Conservation (phyloP, 2,329 filamentous ascomycete genomes). For the Aspergillus tanneri region DNA sequence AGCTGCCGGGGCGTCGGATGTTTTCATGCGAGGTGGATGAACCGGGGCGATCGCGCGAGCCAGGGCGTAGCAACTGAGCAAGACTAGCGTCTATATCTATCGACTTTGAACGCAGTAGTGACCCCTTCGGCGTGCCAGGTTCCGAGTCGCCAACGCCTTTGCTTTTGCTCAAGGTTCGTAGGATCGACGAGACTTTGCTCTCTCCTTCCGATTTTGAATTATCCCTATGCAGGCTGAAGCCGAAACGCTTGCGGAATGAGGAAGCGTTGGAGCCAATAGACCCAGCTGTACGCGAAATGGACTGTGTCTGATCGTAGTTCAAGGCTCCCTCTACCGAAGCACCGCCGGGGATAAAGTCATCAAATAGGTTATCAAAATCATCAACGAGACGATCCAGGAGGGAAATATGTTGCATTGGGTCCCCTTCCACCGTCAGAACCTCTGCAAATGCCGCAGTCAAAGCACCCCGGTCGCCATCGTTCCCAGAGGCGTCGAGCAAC, state of each 20-base stretch:
- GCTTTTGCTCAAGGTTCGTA: slow-evolving; percentile 85
- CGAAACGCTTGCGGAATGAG: slow-evolving; percentile 80
- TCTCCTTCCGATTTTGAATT: slow-evolving; percentile 71
- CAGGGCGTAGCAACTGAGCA: slow-evolving; percentile 51
- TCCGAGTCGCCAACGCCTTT: slow-evolving; percentile 62
- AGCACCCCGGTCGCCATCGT: slow-evolving; percentile 85
- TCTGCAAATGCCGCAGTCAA: slow-evolving; percentile 87
- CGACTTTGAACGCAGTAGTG: slow-evolving; percentile 70
- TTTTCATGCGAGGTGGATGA: slow-evolving; percentile 51
- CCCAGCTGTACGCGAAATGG: slow-evolving; percentile 63
- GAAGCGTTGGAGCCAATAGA: slow-evolving; percentile 84
- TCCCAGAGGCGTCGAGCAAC: slow-evolving; percentile 82
- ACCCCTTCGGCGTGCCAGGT: slow-evolving; percentile 67
- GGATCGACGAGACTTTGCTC: slow-evolving; percentile 72
- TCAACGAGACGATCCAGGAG: slow-evolving; percentile 85
- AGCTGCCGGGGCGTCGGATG: slow-evolving; percentile 44
- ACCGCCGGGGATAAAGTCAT: slow-evolving; percentile 55
- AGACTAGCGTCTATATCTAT: slow-evolving; percentile 65
- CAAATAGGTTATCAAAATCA: slow-evolving; percentile 85
- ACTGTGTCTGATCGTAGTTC: slow-evolving; percentile 58
- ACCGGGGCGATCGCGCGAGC: slow-evolving; percentile 56
- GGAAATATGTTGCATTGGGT: slow-evolving; percentile 80
- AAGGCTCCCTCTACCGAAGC: slow-evolving; percentile 44
- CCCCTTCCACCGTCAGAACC: slow-evolving; percentile 73
- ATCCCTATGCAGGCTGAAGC: slow-evolving; percentile 74